Evolutionary conservation across 257 asterid species (phyloP), one percentile per base, ranked within the genome.

Genomic region (Phtheirospermum japonicum): DNA sequence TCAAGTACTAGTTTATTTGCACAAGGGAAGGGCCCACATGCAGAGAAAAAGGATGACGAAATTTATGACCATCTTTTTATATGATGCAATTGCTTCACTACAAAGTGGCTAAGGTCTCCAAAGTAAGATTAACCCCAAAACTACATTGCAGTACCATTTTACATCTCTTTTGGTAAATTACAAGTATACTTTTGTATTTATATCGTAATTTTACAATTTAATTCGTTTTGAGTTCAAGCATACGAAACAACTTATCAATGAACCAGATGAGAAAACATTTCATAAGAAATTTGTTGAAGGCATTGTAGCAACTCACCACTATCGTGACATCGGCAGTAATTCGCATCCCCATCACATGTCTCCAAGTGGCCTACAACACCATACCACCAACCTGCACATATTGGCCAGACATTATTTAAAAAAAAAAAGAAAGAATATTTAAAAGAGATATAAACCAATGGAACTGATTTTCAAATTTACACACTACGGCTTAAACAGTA

Each of bases 351-450:
- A 58, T 83, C 91, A 79, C 98, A 90, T 59, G 95, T 74, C 75
- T 88, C 94, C 81, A 82, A 74, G 84, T 90, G 98, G 73, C 98
- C 98, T 67, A 88, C 95, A 68, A 90, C 81, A 55, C 98, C 95
- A 84, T 88, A 91, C 96, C 96, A 88, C 98, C 98, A 91, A 59
- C 96, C 96, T 91, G 85, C 46, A 67, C 59, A 64, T 42, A 71
- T 61, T 63, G 30, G 30, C 43, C 61, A 75, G 66, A 61, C 53
- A 76, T 73, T 52, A 72, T 59, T n/a, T n/a, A n/a, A 40, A 66
- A 2, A 50, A 50, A 6, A 79, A 52, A 65, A 61, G 20, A 72
- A 73, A n/a, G 32, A 51, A 59, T 13, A 50, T 42, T 48, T 36
- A 28, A 49, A 14, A 63, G 31, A 70, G 58, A 64, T 13, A 65